A percentile compares a stretch with the other conserved stretches of the same genome.
Conservation (phyloP, 2,329 filamentous ascomycete genomes). For the Aspergillus carbonarius region DNA sequence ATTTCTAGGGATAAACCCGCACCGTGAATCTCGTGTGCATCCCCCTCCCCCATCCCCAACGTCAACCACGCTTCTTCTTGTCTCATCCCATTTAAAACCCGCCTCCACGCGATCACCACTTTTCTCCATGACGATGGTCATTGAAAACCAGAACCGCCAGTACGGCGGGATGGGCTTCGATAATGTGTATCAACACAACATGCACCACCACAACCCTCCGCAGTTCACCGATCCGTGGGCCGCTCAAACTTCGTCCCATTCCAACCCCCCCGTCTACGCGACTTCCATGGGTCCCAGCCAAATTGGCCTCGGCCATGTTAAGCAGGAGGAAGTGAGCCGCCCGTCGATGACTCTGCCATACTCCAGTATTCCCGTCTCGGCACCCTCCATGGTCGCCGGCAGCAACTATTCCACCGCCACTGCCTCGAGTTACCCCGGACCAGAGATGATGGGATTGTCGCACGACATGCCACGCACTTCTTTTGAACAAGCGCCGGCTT, state of each 20-base stretch:
- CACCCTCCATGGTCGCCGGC: slow-evolving; percentile 68
- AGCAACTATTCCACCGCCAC: slow-evolving; percentile 65
- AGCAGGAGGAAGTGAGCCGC: slow-evolving; percentile 57
- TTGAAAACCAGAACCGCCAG: slow-evolving; percentile 83
- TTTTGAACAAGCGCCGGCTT: slow-evolving; percentile 69
- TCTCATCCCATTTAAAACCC: neutral
- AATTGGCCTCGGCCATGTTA: slow-evolving; percentile 56
- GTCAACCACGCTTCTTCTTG: slow-evolving; percentile 10
- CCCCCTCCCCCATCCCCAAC: neutral
- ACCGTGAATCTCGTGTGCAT: neutral
- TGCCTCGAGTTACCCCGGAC: slow-evolving; percentile 55
- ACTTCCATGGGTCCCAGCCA: slow-evolving; percentile 62
- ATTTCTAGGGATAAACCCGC: slow-evolving; percentile 2
- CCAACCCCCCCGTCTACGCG: slow-evolving; percentile 60
- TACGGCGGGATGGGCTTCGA: slow-evolving; percentile 80
- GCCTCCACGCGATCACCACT: slow-evolving; percentile 8
- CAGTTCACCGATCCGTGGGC: slow-evolving; percentile 92
- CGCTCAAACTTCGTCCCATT: slow-evolving; percentile 55
- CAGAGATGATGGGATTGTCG: slow-evolving; percentile 66
- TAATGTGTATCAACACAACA: slow-evolving; percentile 67
- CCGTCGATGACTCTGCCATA: slow-evolving; percentile 69
- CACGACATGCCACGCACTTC: slow-evolving; percentile 78
- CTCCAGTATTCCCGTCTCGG: slow-evolving; percentile 68
- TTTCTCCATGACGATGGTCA: slow-evolving; percentile 85
- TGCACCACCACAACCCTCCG: slow-evolving; percentile 60